Percentiles rank a stretch among this genome's conserved stretches.
These are phyloP conservation scores for Amyloporia xantha DNA, from an alignment of 768 basidiomycete genomes.

Conservation along the genomic window DNA sequence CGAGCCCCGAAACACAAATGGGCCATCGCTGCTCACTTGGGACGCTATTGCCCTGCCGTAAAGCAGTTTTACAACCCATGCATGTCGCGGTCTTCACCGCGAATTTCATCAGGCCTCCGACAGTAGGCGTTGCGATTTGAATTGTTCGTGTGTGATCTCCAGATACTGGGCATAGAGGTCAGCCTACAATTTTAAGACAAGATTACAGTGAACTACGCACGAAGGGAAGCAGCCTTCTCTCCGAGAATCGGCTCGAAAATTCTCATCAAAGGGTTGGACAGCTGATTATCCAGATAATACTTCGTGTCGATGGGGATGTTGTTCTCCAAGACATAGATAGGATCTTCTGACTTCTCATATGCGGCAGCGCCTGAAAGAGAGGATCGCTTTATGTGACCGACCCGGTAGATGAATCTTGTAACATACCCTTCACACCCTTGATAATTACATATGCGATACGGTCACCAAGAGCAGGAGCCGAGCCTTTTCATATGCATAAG, in stretches of 20 bases:
- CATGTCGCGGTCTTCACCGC: slow-evolving; percentile 95
- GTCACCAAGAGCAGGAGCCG: slow-evolving; percentile 95
- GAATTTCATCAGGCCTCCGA: slow-evolving; percentile 98
- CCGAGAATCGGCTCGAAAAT: slow-evolving; percentile 98
- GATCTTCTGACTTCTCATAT: slow-evolving; percentile 98
- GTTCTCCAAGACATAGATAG: slow-evolving; percentile 94
- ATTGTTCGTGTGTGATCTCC: slow-evolving; percentile 96
- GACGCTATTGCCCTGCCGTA: slow-evolving; percentile 71
- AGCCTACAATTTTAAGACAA: slow-evolving; percentile 4
- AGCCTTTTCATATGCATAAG: too few relatives aligned
- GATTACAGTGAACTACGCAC: slow-evolving; percentile 33
- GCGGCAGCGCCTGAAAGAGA: slow-evolving; percentile 79
- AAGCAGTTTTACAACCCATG: slow-evolving; percentile 88
- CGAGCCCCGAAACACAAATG: not conserved
- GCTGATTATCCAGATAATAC: slow-evolving; percentile 97
- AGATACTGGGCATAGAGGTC: slow-evolving; percentile 50
- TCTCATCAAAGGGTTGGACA: slow-evolving; percentile 92
- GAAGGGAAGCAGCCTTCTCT: slow-evolving; percentile 77
- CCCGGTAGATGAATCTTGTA: not conserved
- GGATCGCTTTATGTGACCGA: not conserved
- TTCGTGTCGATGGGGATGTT: slow-evolving; percentile 97
- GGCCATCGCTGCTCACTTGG: slow-evolving; percentile 44
- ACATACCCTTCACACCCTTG: slow-evolving; percentile 84
- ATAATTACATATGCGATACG: slow-evolving; percentile 99
- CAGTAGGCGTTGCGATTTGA: slow-evolving; percentile 92